Base-by-base conservation (phyloP, 495 filamentous ascomycete genomes). In the Aspergillus saccharolyticus region DNA sequence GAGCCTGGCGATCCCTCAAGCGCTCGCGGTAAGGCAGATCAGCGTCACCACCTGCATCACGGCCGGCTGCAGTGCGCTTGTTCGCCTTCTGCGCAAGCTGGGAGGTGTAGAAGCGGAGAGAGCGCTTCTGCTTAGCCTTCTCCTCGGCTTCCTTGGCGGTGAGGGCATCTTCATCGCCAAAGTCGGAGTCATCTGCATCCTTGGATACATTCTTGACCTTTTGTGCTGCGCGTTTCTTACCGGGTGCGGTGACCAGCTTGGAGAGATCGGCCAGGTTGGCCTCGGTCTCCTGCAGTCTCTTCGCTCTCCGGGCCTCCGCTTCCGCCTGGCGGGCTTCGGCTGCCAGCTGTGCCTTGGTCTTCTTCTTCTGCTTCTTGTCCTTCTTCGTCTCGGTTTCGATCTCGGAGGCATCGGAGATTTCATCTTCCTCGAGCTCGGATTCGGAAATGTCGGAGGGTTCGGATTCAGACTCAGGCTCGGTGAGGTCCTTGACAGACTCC, bases 1-100 rank as follows among this genome's bases (percentile, higher is more conserved):
- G 81, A 22, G 85, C 85, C 69, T 91, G 87, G 21, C 92, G 83
- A 67, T 98, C 95, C 65, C 79, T 83, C 25, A 94, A 73, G 51
- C 95, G 86, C 67, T 98, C 94, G 42, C 90, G 81, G 68, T 96
- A 86, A 17, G 94, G 94, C 51, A 98, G 79, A 80, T 98, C 94
- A 28, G 81, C 83, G 68, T 98, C 94, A 65, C 94, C 94, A 66
- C 95, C 95, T 8, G 90, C 83, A 60, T 93, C 87, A 52, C 85
- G 83, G 53, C 89, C 89, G 21, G 89, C 90, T n/a, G 78, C 84
- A 4, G 78, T 85, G 33, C 94, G 90, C 64, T 89, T 91, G 73
- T 89, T 92, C 55, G 88, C 82, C 71, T 96, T 96, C 67, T 96
- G 91, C 24, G 89, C 87, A 54, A 97, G 89, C 66, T 97, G 94